phyloP scores from a whole-genome alignment of 257 asterid genomes.

The Avicennia marina region DNA sequence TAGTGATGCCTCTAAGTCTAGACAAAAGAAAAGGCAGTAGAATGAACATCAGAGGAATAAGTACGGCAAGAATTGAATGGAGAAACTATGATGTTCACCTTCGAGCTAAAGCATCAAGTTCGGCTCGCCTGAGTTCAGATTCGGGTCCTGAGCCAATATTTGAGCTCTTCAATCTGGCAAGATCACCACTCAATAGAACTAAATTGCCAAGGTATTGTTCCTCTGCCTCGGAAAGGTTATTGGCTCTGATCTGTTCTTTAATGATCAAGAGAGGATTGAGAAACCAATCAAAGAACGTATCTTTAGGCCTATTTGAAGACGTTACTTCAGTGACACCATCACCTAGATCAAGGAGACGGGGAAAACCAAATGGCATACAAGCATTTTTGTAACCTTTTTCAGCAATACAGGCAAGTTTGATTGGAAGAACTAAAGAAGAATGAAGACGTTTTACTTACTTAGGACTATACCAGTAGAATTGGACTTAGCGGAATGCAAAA shows the following conservation, averaged over 20 bases:
- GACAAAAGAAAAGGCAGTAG: no score
- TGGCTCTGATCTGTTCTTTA: conserved; percentile 83
- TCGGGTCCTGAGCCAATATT: conserved; percentile 44
- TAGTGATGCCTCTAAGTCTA: conserved; percentile 88
- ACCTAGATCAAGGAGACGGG: conserved; percentile 38
- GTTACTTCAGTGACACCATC: conserved; percentile 66
- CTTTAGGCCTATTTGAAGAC: conserved; percentile 74
- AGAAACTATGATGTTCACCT: no score
- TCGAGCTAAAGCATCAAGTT: no score
- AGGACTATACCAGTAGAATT: conserved; percentile 58
- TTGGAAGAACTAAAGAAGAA: background rate
- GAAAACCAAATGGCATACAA: no score
- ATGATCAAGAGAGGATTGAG: conserved; percentile 80
- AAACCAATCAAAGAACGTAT: conserved; percentile 82
- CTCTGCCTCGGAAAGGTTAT: conserved; percentile 66
- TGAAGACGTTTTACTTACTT: conserved; percentile 36
- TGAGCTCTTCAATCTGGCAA: conserved; percentile 50
- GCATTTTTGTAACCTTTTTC: background rate
- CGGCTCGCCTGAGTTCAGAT: conserved; percentile 72
- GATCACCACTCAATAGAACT: conserved; percentile 59
- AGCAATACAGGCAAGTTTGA: background rate
- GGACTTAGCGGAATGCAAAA: conserved; percentile 66
- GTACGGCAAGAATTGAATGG: no score
- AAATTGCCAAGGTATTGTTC: conserved; percentile 70
- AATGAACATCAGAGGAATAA: no score